Percentiles rank a stretch among this genome's conserved stretches.
phyloP scores from a whole-genome alignment of 768 basidiomycete genomes.

The Tulasnella calospora region DNA sequence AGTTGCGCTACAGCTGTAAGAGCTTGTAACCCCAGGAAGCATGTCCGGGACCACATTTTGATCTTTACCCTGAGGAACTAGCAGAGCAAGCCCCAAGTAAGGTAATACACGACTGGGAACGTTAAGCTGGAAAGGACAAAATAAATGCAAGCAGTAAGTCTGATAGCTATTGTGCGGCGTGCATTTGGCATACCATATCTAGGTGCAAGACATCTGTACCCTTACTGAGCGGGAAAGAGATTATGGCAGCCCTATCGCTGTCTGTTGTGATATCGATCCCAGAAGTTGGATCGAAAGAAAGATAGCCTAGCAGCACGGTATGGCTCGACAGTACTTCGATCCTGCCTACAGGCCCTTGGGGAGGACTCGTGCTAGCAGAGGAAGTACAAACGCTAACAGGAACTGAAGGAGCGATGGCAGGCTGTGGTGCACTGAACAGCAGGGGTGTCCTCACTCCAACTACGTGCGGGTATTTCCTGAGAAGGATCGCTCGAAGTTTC shows the following conservation, averaged over 20 bases:
- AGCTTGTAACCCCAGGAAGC: not conserved
- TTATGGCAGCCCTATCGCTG: not conserved
- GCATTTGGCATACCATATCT: not conserved
- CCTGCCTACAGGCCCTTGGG: not conserved
- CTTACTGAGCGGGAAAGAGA: not conserved
- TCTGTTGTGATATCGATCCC: not conserved
- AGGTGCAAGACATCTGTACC: not conserved
- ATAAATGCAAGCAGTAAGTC: not conserved
- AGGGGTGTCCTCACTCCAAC: not conserved
- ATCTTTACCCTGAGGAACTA: not conserved
- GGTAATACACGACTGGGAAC: not conserved
- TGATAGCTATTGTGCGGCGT: not conserved
- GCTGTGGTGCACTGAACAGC: not conserved
- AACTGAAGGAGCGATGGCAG: not conserved
- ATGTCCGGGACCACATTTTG: not conserved
- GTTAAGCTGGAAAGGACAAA: not conserved
- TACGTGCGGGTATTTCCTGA: not conserved
- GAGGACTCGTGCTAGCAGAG: not conserved
- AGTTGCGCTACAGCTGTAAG: no score
- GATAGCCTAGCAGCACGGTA: not conserved
- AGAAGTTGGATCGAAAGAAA: not conserved
- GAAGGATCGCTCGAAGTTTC: not conserved
- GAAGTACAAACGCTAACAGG: not conserved
- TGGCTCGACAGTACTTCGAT: not conserved
- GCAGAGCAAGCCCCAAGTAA: not conserved